Base-by-base conservation (phyloP, 257 asterid genomes). In the Scutellaria galericulata region DNA sequence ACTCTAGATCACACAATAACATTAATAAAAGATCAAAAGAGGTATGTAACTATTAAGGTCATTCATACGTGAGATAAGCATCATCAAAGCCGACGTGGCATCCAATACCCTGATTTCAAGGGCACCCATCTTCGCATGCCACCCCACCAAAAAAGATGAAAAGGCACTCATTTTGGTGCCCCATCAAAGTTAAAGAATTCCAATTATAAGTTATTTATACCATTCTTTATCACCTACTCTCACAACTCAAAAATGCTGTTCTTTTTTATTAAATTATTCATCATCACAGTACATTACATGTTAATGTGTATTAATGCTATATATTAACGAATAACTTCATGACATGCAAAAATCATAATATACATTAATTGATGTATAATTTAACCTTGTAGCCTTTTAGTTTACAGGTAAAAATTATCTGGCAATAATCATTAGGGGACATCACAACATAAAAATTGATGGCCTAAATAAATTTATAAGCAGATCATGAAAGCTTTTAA, bases 401-500 rank as follows among this genome's bases (percentile, higher is more conserved):
- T n/a, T 15, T 75, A 24, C 59, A 54, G 51, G 62, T 11, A 46
- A 63, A 52, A 50, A 35, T 35, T 50, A 13, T 31, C 11, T 18
- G 6, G 45, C 27, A 62, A 14, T 48, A 48, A 63, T 52, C 13
- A 37, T 68, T 75, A 11, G 78, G 72, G 66, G 35, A 60, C 72
- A 67, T 10, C 8, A 2, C 12, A n/a, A 27, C 35, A 24, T 11
- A 50, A 20, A 13, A 51, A 71, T 52, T 15, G 45, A 15, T 65
- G 64, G 74, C 9, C 60, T 56, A 56, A 70, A n/a, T 50, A n/a
- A 58, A 72, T 68, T 46, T 18, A 18, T 18, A 79, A 60, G 64
- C 81, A 77, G 72, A 75, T 42, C 71, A 31, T 31, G 37, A 31
- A 64, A 76, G 76, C 72, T 68, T 82, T 84, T 80, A 58, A 72